Conservation (phyloP, 2,329 filamentous ascomycete genomes). For the Dryadomyces quercivorus region DNA sequence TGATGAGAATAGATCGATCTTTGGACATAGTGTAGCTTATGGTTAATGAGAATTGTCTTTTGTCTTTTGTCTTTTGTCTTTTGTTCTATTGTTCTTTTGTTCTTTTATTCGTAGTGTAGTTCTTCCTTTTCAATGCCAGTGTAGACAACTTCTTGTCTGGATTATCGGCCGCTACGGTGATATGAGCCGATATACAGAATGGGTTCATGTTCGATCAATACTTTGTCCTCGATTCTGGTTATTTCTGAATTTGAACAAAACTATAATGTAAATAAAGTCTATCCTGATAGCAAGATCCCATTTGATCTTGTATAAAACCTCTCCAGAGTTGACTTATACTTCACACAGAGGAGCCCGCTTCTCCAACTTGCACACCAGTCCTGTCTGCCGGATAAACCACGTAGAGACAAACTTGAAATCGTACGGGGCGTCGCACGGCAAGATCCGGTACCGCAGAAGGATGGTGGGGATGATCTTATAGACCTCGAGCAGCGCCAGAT, state of each 20-base stretch:
- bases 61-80: background rate
- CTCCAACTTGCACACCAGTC: conserved; percentile 11
- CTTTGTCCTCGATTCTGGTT: too few species aligned
- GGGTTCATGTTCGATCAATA: too few species aligned
- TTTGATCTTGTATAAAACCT: too few species aligned
- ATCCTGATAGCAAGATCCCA: too few species aligned
- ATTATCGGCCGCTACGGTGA: background rate
- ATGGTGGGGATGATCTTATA: conserved; percentile 28
- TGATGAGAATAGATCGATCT: conserved; percentile 18
- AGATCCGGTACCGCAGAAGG: conserved; percentile 24
- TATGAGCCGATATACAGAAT: too few species aligned
- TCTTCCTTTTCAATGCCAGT: too few species aligned
- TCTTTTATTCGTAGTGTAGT: background rate
- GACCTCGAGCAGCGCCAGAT: conserved; percentile 21
- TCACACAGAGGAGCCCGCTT: background rate
- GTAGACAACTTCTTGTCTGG: too few species aligned
- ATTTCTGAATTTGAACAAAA: too few species aligned
- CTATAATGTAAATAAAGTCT: too few species aligned
- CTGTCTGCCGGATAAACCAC: conserved; percentile 10
- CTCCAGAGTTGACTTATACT: too few species aligned
- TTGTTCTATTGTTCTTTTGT: background rate
- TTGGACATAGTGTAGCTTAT: too few species aligned
- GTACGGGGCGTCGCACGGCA: conserved; percentile 12
- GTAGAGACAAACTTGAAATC: conserved; percentile 12
- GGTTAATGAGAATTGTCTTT: too few species aligned